Base-by-base conservation (phyloP, 768 basidiomycete genomes). In the Chalciporus sphaerocephalus region DNA sequence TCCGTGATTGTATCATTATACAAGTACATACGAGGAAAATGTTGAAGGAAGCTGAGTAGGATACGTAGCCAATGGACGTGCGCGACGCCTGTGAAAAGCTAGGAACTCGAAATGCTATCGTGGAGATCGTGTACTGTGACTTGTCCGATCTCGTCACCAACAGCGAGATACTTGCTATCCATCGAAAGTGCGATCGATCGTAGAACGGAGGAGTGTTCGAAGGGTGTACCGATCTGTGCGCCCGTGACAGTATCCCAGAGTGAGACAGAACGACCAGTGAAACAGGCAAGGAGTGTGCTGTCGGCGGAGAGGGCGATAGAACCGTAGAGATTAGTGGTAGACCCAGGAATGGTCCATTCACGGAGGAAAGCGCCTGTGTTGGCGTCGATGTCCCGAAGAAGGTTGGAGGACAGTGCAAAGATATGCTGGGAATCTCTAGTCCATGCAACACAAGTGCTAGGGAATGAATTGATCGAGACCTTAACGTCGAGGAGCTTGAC, bases 391-490 rank as follows among this genome's bases (percentile, higher is more conserved):
- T 16, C 15, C 25, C 11, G 25, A 23, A 47, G 13, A 13, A 21
- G 40, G 12, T 13, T 30, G 28, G 25, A 22, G 7, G 28, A 37
- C 12, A 16, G 20, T 8, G 18, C 35, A 6, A 32, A 41, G 10
- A 38, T 18, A 1, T 18, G 32, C 20, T 25, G 7, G 24, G 40
- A 23, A 11, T 42, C 7, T 7, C 32, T 35, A 2, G 50, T 42
- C 49, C 49, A 50, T 4, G 24, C 45, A 1, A 41, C n/a, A 2
- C 35, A 40, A 9, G 30, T 47, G 28, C 25, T 48, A 12, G 37
- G 17, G 24, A 22, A 48, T 23, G 27, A 39, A 15, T 21, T 12
- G 6, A 32, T 15, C 7, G 33, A 18, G 13, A 15, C 18, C 2
- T 27, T 25, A 11, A 25, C 2, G 18, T 38, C 34, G 16, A 20